Conservation (phyloP, 371 early-diverging fungal species). For the Furculomyces boomerangus region DNA sequence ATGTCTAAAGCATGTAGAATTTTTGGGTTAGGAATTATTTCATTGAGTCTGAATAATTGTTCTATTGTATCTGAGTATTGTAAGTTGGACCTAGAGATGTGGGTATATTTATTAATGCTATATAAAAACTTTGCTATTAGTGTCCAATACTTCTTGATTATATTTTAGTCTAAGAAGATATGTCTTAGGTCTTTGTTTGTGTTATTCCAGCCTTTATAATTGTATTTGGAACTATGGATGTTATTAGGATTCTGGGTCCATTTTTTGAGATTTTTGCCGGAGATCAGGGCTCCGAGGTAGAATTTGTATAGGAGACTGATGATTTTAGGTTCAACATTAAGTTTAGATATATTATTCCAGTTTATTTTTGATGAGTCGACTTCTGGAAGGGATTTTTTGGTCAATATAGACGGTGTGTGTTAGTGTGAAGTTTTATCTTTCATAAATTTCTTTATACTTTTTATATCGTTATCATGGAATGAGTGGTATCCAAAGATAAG, state of each 20-base stretch:
- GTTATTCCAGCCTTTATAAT: background rate
- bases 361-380: background rate
- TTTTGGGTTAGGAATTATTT: background rate
- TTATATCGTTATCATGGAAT: background rate
- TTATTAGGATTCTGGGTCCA: background rate
- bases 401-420: background rate
- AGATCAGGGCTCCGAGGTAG: background rate
- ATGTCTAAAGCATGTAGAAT: background rate
- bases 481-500: background rate
- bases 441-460: background rate
- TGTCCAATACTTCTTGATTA: background rate
- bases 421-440: background rate
- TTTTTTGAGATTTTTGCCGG: background rate
- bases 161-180: background rate
- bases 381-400: background rate
- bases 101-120: background rate
- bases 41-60: background rate
- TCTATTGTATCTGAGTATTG: background rate
- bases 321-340: background rate
- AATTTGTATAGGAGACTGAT: background rate
- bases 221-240: background rate
- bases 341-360: background rate
- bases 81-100: background rate
- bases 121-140: background rate
- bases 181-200: background rate